Conservation (phyloP, 805 yeast genomes). For the Maudiozyma saulgeensis region DNA sequence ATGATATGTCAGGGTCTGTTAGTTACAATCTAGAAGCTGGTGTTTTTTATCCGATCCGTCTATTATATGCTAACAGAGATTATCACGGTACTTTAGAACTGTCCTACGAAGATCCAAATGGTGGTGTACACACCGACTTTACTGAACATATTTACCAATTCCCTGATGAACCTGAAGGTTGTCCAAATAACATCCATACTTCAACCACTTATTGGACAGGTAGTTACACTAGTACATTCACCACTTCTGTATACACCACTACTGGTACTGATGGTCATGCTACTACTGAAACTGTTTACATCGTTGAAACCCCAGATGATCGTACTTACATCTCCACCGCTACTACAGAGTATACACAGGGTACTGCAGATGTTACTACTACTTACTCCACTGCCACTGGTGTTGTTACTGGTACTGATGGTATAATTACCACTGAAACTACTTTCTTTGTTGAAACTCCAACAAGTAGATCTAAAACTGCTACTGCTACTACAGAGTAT, state of each 20-base stretch:
- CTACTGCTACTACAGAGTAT: background rate
- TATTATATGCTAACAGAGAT: conserved; percentile 11
- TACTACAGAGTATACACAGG: background rate
- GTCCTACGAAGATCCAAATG: conserved; percentile 3
- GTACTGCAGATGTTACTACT: background rate
- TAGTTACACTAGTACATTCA: conserved; percentile 2
- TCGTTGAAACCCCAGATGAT: conserved; percentile 6
- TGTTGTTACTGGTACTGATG: conserved; percentile 1
- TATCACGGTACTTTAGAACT: background rate
- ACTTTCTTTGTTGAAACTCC: conserved; percentile 9
- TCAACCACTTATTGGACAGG: background rate
- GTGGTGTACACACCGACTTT: background rate
- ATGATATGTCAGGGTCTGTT: background rate
- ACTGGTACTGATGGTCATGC: conserved; percentile 8
- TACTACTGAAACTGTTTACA: conserved; percentile 8
- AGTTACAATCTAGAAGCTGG: conserved; percentile 2
- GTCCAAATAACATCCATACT: background rate
- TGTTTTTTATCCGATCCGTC: conserved; percentile 12
- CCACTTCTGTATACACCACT: conserved; percentile 5
- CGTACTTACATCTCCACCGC: conserved; percentile 16
- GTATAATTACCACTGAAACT: conserved; percentile 7
- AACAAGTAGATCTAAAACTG: conserved; percentile 16
- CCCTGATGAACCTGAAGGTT: background rate
- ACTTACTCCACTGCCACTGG: background rate
- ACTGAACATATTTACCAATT: background rate